Conservation (phyloP, 768 basidiomycete species). For the Boletus pseudo-olivaceus region DNA sequence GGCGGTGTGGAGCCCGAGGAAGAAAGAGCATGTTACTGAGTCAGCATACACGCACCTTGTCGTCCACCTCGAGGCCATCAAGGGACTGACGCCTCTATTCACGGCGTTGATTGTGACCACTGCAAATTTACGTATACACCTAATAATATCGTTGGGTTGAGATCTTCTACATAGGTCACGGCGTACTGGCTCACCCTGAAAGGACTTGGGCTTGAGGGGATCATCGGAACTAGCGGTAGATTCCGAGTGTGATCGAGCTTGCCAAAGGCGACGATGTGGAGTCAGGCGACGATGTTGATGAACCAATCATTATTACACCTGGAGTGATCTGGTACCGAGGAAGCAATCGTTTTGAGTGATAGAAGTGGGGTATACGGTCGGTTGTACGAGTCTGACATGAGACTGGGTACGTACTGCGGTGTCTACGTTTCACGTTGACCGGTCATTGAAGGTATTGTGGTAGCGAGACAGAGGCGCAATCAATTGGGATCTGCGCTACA, state of each 20-base stretch:
- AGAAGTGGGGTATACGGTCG: background rate
- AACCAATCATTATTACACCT: background rate
- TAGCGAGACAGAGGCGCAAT: background rate
- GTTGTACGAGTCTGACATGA: conserved; percentile 2
- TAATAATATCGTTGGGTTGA: background rate
- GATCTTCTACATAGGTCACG: background rate
- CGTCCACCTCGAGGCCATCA: conserved; percentile 11
- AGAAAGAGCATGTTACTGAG: background rate
- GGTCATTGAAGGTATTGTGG: too few relatives aligned
- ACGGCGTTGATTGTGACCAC: background rate
- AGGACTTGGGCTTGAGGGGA: background rate
- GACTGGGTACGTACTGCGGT: background rate
- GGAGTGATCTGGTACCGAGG: background rate
- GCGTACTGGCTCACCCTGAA: background rate
- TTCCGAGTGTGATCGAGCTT: background rate
- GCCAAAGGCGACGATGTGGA: background rate
- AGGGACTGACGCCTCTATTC: background rate
- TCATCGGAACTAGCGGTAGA: background rate
- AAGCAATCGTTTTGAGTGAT: background rate
- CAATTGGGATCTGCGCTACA: background rate
- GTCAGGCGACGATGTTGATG: background rate
- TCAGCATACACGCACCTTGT: background rate
- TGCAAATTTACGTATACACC: too few relatives aligned
- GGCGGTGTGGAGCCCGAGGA: background rate
- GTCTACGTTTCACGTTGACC: background rate